Conservation (phyloP, 257 asterid species). For the Solanum corneliomulleri region DNA sequence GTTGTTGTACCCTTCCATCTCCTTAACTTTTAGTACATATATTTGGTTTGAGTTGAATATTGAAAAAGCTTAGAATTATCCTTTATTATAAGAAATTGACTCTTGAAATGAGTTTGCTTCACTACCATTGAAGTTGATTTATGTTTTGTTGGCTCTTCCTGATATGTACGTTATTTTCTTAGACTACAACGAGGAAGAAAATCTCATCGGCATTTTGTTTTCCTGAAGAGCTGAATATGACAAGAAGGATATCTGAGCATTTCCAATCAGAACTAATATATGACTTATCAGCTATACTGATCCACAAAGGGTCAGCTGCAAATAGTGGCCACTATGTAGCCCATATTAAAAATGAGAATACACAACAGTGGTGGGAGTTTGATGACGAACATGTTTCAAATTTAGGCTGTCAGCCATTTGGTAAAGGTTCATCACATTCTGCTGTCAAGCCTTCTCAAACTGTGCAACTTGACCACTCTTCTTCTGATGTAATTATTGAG, state of each 20-base stretch:
- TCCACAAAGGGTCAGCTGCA: slow-evolving; percentile 96
- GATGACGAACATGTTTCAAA: slow-evolving; percentile 84
- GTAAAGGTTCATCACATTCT: slow-evolving; percentile 32
- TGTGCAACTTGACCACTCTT: slow-evolving; percentile 29
- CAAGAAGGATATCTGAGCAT: slow-evolving; percentile 49
- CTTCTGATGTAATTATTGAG: slow-evolving; percentile 24
- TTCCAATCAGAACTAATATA: slow-evolving; percentile 48
- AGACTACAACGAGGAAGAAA: slow-evolving; percentile 92
- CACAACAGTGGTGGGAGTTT: slow-evolving; percentile 97
- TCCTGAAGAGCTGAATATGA: slow-evolving; percentile 76
- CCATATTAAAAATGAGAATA: slow-evolving; percentile 73
- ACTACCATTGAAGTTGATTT: neutral
- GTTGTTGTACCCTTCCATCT: neutral
- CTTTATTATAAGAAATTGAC: neutral
- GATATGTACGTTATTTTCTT: slow-evolving; percentile 22
- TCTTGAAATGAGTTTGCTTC: neutral
- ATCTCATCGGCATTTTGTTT: slow-evolving; percentile 80
- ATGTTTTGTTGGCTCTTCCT: slow-evolving; percentile 9
- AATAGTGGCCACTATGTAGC: slow-evolving; percentile 95
- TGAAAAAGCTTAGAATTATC: neutral
- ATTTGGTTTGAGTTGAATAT: neutral
- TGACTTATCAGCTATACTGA: slow-evolving; percentile 91
- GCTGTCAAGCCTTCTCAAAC: slow-evolving; percentile 35
- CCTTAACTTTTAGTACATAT: neutral
- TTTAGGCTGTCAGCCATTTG: slow-evolving; percentile 79